Conservation (phyloP, 1,139 yeast species). For the Lodderomyces margitis region DNA sequence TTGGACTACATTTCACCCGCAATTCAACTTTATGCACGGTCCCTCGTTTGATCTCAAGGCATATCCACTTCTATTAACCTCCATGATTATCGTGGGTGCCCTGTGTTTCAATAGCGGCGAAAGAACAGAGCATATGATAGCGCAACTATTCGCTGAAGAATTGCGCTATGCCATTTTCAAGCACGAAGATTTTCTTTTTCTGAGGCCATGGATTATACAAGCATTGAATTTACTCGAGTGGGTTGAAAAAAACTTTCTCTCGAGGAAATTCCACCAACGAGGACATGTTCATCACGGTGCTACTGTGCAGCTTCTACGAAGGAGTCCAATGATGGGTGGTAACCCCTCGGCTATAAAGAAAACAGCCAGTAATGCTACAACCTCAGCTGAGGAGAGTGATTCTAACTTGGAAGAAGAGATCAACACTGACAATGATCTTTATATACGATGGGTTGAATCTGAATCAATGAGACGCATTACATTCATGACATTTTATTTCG, state of each 20-base stretch:
- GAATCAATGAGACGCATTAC: constrained; percentile 80
- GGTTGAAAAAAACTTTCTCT: constrained; percentile 63
- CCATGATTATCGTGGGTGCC: constrained; percentile 61
- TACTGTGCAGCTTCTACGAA: constrained; percentile 65
- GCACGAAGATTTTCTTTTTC: constrained; percentile 54
- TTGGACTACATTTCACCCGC: constrained; percentile 63
- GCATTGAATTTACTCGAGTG: constrained; percentile 60
- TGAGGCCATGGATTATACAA: constrained; percentile 62
- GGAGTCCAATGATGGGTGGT: constrained; percentile 75
- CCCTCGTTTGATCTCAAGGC: constrained; percentile 60
- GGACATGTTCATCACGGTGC: constrained; percentile 79
- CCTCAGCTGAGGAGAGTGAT: constrained; percentile 27
- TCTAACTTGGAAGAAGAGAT: constrained; percentile 16
- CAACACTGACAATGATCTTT: constrained; percentile 29
- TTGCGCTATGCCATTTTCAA: constrained; percentile 62
- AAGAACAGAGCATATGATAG: neutral
- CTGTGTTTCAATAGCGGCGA: constrained; percentile 10
- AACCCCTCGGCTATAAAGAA: constrained; percentile 43
- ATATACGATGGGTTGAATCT: constrained; percentile 65
- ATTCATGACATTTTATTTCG: constrained; percentile 75
- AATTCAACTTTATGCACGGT: constrained; percentile 58
- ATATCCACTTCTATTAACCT: constrained; percentile 52
- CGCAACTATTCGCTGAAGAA: constrained; percentile 49
- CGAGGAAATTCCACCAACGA: constrained; percentile 64
- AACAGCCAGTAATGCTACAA: constrained; percentile 19